These are phyloP conservation scores for Candida multigemmis DNA, from an alignment of 805 yeast species.

Conservation along the genomic window DNA sequence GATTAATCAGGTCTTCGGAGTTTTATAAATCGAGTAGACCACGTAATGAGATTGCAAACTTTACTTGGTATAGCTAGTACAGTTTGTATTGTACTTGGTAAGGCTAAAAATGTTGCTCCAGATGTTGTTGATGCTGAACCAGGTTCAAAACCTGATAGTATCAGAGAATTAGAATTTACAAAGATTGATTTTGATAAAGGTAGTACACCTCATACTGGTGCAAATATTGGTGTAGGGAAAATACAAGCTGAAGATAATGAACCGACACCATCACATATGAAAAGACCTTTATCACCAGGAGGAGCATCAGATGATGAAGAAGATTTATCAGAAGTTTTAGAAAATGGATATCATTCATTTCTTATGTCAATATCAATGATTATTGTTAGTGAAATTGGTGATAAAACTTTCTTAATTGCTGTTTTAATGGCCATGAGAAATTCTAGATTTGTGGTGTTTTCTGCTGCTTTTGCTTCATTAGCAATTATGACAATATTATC, in stretches of 20 bases:
- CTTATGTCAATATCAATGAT: slow-evolving; percentile 86
- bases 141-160: too few species aligned
- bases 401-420: slow-evolving; percentile 92
- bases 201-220: slow-evolving; percentile 6
- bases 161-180: too few species aligned
- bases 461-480: slow-evolving; percentile 78
- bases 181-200: slow-evolving; percentile 6
- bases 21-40: too few species aligned
- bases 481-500: slow-evolving; percentile 87
- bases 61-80: too few species aligned
- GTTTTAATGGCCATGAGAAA: slow-evolving; percentile 98
- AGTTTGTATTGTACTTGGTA: too few species aligned
- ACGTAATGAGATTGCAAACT: too few species aligned
- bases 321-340: slow-evolving; percentile 5
- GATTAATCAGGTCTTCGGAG: too few species aligned
- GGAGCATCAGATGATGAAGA: slow-evolving; percentile 5
- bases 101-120: too few species aligned
- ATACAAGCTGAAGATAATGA: slow-evolving; percentile 16
- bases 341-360: slow-evolving; percentile 40
- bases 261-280: slow-evolving; percentile 15
- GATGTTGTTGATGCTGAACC: too few species aligned
- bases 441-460: slow-evolving; percentile 74
- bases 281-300: slow-evolving; percentile 11
- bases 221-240: slow-evolving; percentile 11
- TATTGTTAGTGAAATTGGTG: slow-evolving; percentile 92